These are phyloP conservation scores for Isabelozyma rhagii DNA, from an alignment of 805 yeast species.

Conservation along the genomic window DNA sequence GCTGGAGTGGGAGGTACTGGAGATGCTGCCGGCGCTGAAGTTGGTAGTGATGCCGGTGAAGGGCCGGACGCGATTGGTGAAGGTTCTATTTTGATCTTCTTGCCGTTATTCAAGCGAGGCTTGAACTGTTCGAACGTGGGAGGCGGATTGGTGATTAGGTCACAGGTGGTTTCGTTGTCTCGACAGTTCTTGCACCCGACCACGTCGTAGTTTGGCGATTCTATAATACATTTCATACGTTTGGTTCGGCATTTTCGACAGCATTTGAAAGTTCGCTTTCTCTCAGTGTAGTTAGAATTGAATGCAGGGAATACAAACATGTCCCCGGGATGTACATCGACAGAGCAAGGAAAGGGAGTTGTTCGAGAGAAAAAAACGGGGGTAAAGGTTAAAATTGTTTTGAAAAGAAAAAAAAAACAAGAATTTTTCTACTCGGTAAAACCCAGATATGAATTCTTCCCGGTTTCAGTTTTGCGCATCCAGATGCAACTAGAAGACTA, in stretches of 20 bases:
- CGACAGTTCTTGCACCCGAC: slow-evolving; percentile 22
- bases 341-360: neutral
- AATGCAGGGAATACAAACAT: slow-evolving; percentile 25
- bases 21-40: too few relatives aligned
- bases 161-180: slow-evolving; percentile 8
- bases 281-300: slow-evolving; percentile 16
- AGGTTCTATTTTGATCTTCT: neutral
- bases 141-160: slow-evolving; percentile 8
- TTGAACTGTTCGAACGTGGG: neutral
- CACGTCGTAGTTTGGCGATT: slow-evolving; percentile 13
- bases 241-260: slow-evolving; percentile 18
- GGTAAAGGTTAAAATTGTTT: neutral
- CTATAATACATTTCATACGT: slow-evolving; percentile 14
- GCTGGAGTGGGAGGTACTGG: neutral
- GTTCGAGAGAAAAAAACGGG: too few relatives aligned
- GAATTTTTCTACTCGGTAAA: too few relatives aligned
- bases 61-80: too few relatives aligned
- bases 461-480: too few relatives aligned
- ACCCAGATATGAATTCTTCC: too few relatives aligned
- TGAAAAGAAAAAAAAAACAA: too few relatives aligned
- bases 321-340: neutral
- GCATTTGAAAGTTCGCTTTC: slow-evolving; percentile 22
- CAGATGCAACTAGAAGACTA: too few relatives aligned
- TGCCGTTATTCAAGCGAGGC: neutral
- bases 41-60: too few relatives aligned